Conservation (phyloP, 2,329 filamentous ascomycete genomes). For the Alternaria panax region DNA sequence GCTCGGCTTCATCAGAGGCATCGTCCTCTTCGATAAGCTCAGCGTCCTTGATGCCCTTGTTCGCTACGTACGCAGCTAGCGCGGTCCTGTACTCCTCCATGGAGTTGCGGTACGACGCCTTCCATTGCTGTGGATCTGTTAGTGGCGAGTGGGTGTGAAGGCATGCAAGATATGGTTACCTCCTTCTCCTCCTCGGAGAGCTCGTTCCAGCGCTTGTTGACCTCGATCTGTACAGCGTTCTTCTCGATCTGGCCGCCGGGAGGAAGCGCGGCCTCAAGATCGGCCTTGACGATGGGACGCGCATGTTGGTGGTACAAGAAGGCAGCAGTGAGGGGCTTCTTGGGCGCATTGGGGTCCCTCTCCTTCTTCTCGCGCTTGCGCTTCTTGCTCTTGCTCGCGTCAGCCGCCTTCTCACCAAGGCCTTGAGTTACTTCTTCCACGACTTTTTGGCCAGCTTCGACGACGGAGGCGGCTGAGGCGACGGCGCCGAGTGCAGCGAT, state of each 20-base stretch:
- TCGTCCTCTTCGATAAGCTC: constrained; percentile 55
- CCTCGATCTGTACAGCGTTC: constrained; percentile 86
- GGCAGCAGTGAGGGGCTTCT: constrained; percentile 91
- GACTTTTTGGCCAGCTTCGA: constrained; percentile 37
- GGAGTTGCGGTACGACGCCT: constrained; percentile 60
- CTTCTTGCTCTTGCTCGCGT: constrained; percentile 55
- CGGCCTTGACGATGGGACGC: constrained; percentile 79
- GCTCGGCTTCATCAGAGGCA: constrained; percentile 30
- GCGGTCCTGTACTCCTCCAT: constrained; percentile 64
- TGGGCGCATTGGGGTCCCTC: constrained; percentile 88
- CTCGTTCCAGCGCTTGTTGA: constrained; percentile 82
- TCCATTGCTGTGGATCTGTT: constrained; percentile 40
- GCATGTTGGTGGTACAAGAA: constrained; percentile 94
- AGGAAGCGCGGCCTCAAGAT: constrained; percentile 55
- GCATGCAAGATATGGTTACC: constrained; percentile 51
- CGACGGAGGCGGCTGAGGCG: constrained; percentile 31
- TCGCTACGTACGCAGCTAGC: constrained; percentile 64
- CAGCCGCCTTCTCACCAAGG: constrained; percentile 19
- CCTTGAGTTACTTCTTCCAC: constrained; percentile 31
- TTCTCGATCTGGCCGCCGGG: constrained; percentile 78
- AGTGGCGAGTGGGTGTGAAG: not conserved
- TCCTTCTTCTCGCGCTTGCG: constrained; percentile 85
- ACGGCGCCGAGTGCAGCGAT: constrained; percentile 33
- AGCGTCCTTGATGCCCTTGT: constrained; percentile 46
- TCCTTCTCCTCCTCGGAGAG: constrained; percentile 78